Percentiles rank a stretch among this genome's conserved stretches.
These are phyloP conservation scores for Trypanosomatidae sp. DNA, from an alignment of 208 protist genomes.

Conservation along the genomic window DNA sequence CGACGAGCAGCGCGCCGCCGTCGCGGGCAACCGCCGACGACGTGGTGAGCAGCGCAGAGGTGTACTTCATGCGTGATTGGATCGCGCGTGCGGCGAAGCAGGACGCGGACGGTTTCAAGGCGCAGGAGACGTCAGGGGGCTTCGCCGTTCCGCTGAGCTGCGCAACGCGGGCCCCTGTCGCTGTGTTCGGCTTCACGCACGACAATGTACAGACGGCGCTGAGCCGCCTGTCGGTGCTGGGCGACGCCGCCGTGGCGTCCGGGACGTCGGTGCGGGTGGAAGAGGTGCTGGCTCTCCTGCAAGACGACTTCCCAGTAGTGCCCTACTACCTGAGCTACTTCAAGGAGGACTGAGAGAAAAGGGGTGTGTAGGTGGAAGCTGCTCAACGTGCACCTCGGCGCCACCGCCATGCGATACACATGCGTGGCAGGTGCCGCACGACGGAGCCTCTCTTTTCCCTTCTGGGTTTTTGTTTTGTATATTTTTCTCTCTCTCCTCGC, in stretches of 20 bases:
- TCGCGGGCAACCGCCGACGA: conserved; percentile 8
- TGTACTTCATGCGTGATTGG: conserved; percentile 47
- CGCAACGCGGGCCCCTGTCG: conserved; percentile 21
- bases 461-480: no score
- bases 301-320: conserved; percentile 30
- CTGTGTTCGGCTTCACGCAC: conserved; percentile 30
- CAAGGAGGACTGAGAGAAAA: neutral
- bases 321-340: conserved; percentile 58
- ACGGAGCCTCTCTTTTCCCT: no score
- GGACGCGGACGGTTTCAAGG: conserved; percentile 24
- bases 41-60: conserved; percentile 35
- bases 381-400: no score
- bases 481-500: no score
- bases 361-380: neutral
- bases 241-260: conserved; percentile 18
- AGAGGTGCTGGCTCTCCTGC: conserved; percentile 29
- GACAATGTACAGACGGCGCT: conserved; percentile 20
- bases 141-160: conserved; percentile 28
- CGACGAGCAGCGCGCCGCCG: neutral
- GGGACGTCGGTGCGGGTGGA: conserved; percentile 19
- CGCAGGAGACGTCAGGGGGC: conserved; percentile 21
- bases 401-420: no score
- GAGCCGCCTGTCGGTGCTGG: conserved; percentile 24
- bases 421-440: no score
- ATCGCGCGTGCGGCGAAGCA: conserved; percentile 18